Evolutionary conservation across 768 basidiomycete genomes (phyloP).

Genomic region (Lactarius deliciosus): DNA sequence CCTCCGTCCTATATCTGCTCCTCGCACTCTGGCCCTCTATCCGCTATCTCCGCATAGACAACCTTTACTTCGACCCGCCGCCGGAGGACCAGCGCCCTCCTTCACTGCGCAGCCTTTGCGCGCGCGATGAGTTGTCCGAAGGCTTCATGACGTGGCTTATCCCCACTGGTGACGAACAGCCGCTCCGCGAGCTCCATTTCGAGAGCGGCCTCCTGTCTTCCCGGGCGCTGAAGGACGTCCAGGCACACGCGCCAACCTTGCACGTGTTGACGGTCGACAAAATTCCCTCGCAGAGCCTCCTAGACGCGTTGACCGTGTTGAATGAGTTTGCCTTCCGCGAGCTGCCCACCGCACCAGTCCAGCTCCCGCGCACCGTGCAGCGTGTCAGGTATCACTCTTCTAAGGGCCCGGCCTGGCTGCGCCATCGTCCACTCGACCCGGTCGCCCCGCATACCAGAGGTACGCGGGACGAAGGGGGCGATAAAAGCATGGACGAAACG

Average conservation of each 20-base stretch:
- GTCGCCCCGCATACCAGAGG: background rate
- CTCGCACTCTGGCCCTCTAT: slow-evolving; percentile 23
- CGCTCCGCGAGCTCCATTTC: slow-evolving; percentile 23
- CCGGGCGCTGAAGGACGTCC: slow-evolving; percentile 2
- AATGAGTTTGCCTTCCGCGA: slow-evolving; percentile 18
- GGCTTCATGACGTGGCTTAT: slow-evolving; percentile 21
- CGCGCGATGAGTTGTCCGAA: slow-evolving; percentile 16
- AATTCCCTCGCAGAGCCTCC: slow-evolving; percentile 17
- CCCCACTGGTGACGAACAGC: slow-evolving; percentile 5
- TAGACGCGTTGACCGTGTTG: slow-evolving; percentile 18
- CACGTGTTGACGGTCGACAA: slow-evolving; percentile 21
- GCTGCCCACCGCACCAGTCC: slow-evolving; percentile 3
- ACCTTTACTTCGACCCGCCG: slow-evolving; percentile 14
- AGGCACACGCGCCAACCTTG: slow-evolving; percentile 8
- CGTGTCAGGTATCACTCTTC: slow-evolving; percentile 11
- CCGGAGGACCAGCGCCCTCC: slow-evolving; percentile 15
- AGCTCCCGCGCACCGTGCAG: slow-evolving; percentile 13
- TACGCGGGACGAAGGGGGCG: slow-evolving; percentile 4
- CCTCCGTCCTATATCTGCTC: slow-evolving; percentile 16
- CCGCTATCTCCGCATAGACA: slow-evolving; percentile 23
- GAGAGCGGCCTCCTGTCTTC: slow-evolving; percentile 9
- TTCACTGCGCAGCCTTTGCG: slow-evolving; percentile 15
- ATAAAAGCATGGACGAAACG: slow-evolving; percentile 11
- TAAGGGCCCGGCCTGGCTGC: background rate
- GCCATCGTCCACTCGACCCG: background rate